A percentile compares a stretch with the other conserved stretches of the same genome.
phyloP scores from a whole-genome alignment of 495 filamentous ascomycete genomes.

The Neurospora sp. region DNA sequence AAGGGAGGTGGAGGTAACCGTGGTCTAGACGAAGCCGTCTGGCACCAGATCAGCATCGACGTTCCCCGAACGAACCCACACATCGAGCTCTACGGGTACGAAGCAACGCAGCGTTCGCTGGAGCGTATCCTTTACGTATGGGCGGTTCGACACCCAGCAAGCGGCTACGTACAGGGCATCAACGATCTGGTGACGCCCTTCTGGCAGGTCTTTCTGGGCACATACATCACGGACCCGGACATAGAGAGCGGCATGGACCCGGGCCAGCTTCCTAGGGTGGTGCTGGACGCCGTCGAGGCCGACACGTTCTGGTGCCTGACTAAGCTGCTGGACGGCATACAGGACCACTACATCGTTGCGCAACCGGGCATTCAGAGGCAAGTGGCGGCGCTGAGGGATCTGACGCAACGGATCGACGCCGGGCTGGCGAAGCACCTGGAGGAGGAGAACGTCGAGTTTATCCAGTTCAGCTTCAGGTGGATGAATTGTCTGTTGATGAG shows the following conservation, averaged over 20 bases:
- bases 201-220: conserved; percentile 91
- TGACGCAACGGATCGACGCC: conserved; percentile 81
- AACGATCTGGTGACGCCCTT: conserved; percentile 97
- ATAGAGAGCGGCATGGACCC: conserved; percentile 94
- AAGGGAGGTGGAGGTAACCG: conserved; percentile 28
- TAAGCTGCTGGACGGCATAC: conserved; percentile 92
- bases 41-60: conserved; percentile 99
- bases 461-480: conserved; percentile 98
- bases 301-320: conserved; percentile 98
- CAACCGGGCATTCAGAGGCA: conserved; percentile 95
- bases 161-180: conserved; percentile 96
- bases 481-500: conserved; percentile 99
- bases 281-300: conserved; percentile 93
- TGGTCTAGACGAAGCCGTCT: conserved; percentile 88
- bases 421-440: conserved; percentile 80
- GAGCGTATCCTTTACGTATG: conserved; percentile 95
- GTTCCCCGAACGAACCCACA: conserved; percentile 96
- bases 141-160: conserved; percentile 94
- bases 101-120: conserved; percentile 86
- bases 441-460: conserved; percentile 87
- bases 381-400: conserved; percentile 75
- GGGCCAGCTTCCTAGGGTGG: conserved; percentile 78
- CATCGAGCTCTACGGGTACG: conserved; percentile 86
- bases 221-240: conserved; percentile 87
- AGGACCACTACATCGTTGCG: conserved; percentile 97